Conservation (phyloP, 768 basidiomycete species). For the Tylopilus felleus region DNA sequence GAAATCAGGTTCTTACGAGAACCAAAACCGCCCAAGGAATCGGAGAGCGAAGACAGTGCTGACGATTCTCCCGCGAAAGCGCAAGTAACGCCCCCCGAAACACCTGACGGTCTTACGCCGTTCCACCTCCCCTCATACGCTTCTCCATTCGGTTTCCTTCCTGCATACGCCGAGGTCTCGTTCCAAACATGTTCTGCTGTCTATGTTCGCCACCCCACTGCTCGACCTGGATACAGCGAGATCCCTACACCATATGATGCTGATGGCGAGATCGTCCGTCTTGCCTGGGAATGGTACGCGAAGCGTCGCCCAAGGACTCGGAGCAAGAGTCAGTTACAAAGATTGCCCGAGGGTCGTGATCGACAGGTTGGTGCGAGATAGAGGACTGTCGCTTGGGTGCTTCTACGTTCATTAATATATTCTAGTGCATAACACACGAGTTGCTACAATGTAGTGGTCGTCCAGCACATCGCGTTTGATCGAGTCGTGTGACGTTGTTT, state of each 20-base stretch:
- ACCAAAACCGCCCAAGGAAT: conserved; percentile 18
- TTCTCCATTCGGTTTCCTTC: conserved; percentile 90
- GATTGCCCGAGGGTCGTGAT: conserved; percentile 65
- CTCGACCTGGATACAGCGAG: conserved; percentile 93
- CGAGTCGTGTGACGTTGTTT: no score
- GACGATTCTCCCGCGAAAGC: neutral
- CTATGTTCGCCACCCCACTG: conserved; percentile 95
- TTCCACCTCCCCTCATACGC: conserved; percentile 88
- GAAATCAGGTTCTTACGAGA: conserved; percentile 72
- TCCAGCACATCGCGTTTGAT: no score
- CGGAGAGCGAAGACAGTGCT: conserved; percentile 3
- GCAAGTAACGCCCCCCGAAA: neutral
- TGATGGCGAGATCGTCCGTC: conserved; percentile 86
- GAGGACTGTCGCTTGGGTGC: neutral
- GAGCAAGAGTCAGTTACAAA: conserved; percentile 56
- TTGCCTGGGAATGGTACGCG: conserved; percentile 96
- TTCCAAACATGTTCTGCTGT: conserved; percentile 88
- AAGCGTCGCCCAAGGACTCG: conserved; percentile 65
- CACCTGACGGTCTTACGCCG: conserved; percentile 46
- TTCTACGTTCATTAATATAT: neutral
- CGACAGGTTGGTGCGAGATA: conserved; percentile 25
- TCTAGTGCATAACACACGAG: conserved; percentile 1
- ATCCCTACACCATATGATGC: conserved; percentile 96
- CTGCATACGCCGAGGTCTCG: conserved; percentile 83
- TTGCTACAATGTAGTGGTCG: neutral